These are phyloP conservation scores for Pascua guehoae DNA, from an alignment of 1,284 basidiomycete genomes.

Conservation along the genomic window DNA sequence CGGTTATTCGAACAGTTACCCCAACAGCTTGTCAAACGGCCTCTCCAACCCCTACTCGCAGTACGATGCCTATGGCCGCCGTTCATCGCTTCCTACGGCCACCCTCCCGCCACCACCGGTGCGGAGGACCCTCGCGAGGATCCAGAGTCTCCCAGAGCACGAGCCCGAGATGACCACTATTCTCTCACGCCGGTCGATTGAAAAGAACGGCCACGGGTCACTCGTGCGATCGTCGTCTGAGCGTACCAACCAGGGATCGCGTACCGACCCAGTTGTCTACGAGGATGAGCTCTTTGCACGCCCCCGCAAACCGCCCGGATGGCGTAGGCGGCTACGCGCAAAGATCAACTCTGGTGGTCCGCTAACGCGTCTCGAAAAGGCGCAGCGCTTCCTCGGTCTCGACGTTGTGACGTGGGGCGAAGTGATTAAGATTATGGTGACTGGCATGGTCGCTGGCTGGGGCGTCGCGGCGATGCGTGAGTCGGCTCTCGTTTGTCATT, in stretches of 20 bases:
- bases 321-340: constrained; percentile 14
- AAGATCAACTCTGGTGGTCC: constrained; percentile 13
- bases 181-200: too few species aligned
- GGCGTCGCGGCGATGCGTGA: constrained; percentile 53
- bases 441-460: constrained; percentile 50
- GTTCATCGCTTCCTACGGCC: constrained; percentile 24
- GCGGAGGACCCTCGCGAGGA: constrained; percentile 29
- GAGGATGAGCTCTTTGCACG: constrained; percentile 3
- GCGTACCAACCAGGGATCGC: neutral
- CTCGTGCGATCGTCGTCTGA: neutral
- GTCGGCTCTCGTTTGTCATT: constrained; percentile 13
- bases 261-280: constrained; percentile 5
- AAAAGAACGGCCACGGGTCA: too few species aligned
- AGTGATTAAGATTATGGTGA: constrained; percentile 47
- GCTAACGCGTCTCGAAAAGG: constrained; percentile 14
- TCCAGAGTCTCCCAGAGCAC: constrained; percentile 43
- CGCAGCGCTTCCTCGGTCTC: constrained; percentile 39
- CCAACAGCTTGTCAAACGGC: too few species aligned
- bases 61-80: neutral
- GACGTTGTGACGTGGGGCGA: constrained; percentile 47
- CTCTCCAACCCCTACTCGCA: too few species aligned
- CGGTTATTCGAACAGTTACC: too few species aligned
- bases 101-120: constrained; percentile 5
- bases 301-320: neutral
- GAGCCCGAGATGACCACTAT: constrained; percentile 20